Conservation (phyloP, 768 basidiomycete genomes). For the Auriscalpium vulgare region DNA sequence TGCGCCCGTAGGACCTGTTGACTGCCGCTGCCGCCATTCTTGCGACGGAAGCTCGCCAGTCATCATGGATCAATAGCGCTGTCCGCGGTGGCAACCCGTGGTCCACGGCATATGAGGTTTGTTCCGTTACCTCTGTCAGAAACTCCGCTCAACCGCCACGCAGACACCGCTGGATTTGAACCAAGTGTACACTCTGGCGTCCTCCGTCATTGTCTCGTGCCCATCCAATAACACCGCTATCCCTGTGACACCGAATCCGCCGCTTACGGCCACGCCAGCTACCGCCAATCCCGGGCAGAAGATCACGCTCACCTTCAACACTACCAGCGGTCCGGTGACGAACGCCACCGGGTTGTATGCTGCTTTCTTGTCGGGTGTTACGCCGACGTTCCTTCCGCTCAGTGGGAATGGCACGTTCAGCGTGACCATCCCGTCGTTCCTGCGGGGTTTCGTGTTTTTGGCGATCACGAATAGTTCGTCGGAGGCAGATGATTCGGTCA, state of each 20-base stretch:
- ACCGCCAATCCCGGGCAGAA: conserved; percentile 23
- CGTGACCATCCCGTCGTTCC: background rate
- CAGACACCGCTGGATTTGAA: conserved; percentile 18
- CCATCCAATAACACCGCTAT: conserved; percentile 40
- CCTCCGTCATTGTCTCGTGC: conserved; percentile 39
- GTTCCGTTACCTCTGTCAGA: background rate
- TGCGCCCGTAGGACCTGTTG: background rate
- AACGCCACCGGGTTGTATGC: background rate
- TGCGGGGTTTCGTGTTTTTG: background rate
- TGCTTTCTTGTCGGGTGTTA: background rate
- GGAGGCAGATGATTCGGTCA: background rate
- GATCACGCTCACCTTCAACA: conserved; percentile 22
- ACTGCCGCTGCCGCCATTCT: conserved; percentile 31
- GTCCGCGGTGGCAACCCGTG: conserved; percentile 34
- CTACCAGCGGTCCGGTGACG: background rate
- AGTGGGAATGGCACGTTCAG: background rate
- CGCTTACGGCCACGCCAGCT: conserved; percentile 26
- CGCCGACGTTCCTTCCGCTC: background rate
- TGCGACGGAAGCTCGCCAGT: conserved; percentile 44
- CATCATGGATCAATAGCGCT: conserved; percentile 39
- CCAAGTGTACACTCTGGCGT: conserved; percentile 41
- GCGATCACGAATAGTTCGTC: background rate
- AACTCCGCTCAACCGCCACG: no score
- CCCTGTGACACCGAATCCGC: conserved; percentile 42
- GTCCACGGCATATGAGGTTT: conserved; percentile 38